Base-by-base conservation (phyloP, 768 basidiomycete species). In the Leccinum arenicola region DNA sequence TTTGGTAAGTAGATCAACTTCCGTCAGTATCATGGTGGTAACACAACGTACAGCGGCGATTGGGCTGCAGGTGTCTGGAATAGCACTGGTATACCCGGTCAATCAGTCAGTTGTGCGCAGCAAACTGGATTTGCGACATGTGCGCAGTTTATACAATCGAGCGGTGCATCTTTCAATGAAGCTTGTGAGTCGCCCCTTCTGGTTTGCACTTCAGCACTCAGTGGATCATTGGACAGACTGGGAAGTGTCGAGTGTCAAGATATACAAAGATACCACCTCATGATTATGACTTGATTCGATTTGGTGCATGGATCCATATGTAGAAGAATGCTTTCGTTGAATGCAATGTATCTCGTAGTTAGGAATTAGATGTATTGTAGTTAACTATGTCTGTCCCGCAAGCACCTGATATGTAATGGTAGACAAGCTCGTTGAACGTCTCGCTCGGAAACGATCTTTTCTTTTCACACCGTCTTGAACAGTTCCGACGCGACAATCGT, bases 51-150 rank as follows among this genome's bases (percentile, higher is more conserved):
- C 61, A 88, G 91, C 66, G 94, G 94, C 59, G 91, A 95, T 64
- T 98, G 94, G 95, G 93, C 94, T 11, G 84, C 86, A 51, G 76
- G 76, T 50, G 88, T 84, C n/a, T 98, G 95, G 95, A 76, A 74
- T 52, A 61, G 66, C 23, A 74, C 87, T 52, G 91, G 91, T 31
- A 81, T 88, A 55, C 91, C 90, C 17, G 94, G 94, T 54, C 94
- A 95, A 75, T 84, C 84, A 17, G 83, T 89, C 71, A 93, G 89
- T 71, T 98, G 95, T 67, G 91, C 91, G 15, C 77, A 85, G 64
- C 80, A 82, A 64, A 98, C 95, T 14, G 93, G 93, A 43, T 86
- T 85, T 72, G 76, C 88, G 25, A 90, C 88, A 5, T 98, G 95
- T 64, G 80, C 86, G 54, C 84, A 84, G 14, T 98, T 86, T 70